Evolutionary conservation across 2,329 filamentous ascomycete species (phyloP), one percentile per base, ranked within the genome.

Genomic region (Pseudogymnoascus sp.): DNA sequence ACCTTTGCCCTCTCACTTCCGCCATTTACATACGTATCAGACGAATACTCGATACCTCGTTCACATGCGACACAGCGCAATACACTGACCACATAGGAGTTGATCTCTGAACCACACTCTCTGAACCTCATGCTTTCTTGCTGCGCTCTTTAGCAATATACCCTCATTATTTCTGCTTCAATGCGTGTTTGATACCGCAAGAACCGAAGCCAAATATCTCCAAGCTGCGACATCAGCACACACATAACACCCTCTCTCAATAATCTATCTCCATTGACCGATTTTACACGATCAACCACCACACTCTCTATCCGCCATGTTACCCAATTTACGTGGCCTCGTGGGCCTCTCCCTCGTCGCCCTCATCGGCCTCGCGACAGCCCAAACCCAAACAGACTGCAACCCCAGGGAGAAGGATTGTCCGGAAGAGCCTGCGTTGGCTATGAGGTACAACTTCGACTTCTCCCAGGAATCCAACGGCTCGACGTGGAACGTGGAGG

Each of bases 301-400:
- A 30, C 45, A 19, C 45, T 12, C 7, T 52, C 45, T 52, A 52
- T 30, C 49, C 9, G 3, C 28, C 49, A 55, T 55, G 49, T 33
- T 55, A 33, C 25, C 49, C n/a, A 55, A 55, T 55, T 19, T 55
- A 55, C 49, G 49, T 22, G 49, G 49, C 49, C 58, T 60, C 22
- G 58, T 25, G 12, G 33, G 35, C 38, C 58, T 60, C 16, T 55
- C 28, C 49, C 28, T 55, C 28, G 28, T 14, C n/a, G 38, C 62
- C 19, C 58, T 68, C 28, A 36, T 66, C n/a, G 70, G 82, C 62
- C 74, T 82, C 45, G 78, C 79, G 58, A 67, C 80, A 38, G 91
- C 88, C 58, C 93, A 97, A 74, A 91, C 92, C 33, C 85, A 76
- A 62, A 91, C 90, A 6, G 74, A 80, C 42, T 97, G 92, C 79